phyloP scores from a whole-genome alignment of 2,329 filamentous ascomycete species.

The Pseudogymnoascus sp. region DNA sequence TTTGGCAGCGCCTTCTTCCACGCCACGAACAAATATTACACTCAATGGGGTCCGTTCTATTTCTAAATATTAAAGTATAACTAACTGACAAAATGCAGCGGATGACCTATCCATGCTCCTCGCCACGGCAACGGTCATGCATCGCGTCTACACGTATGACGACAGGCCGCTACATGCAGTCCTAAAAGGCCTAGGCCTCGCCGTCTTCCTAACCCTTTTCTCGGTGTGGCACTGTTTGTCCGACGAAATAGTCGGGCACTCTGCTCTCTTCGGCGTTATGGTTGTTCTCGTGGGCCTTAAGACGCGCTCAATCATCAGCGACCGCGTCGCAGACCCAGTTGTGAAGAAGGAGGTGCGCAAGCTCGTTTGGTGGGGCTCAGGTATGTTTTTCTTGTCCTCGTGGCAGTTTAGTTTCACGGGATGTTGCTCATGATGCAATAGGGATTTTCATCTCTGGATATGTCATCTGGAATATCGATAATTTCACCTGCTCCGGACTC shows the following conservation, averaged over 20 bases:
- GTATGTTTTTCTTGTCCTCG: constrained; percentile 14
- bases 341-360: constrained; percentile 20
- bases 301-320: constrained; percentile 23
- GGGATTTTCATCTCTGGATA: constrained; percentile 38
- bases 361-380: constrained; percentile 19
- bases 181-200: constrained; percentile 33
- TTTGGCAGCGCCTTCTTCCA: constrained; percentile 35
- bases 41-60: constrained; percentile 39
- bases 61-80: constrained; percentile 11
- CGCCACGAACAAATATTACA: constrained; percentile 36
- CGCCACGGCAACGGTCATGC: constrained; percentile 43
- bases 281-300: constrained; percentile 19
- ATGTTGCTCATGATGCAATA: neutral
- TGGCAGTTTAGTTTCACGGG: neutral
- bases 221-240: constrained; percentile 31
- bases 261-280: constrained; percentile 22
- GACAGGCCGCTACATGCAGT: constrained; percentile 33
- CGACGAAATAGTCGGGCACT: constrained; percentile 22
- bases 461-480: constrained; percentile 49
- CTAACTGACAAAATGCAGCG: constrained; percentile 20
- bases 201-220: constrained; percentile 32
- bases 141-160: constrained; percentile 39
- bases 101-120: constrained; percentile 54
- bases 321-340: constrained; percentile 17
- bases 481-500: constrained; percentile 42